phyloP scores from a whole-genome alignment of 495 filamentous ascomycete genomes.

The Penicillium canariense region DNA sequence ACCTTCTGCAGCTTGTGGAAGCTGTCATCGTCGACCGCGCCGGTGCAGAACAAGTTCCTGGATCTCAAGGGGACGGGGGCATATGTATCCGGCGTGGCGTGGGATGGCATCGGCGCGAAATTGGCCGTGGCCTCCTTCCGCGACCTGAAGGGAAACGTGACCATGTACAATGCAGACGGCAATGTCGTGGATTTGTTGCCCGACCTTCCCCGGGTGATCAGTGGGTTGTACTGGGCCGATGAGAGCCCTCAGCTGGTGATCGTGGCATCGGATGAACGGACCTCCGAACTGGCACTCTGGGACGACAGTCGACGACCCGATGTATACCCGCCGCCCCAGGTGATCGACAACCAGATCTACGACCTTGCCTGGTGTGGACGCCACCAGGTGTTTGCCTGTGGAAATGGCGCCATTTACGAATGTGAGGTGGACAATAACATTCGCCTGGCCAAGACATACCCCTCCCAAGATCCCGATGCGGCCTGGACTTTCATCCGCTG shows the following conservation, averaged over 20 bases:
- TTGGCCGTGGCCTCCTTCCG: conserved; percentile 69
- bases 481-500: conserved; percentile 43
- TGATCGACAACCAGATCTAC: conserved; percentile 38
- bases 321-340: conserved; percentile 40
- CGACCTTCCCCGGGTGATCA: conserved; percentile 46
- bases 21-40: conserved; percentile 44
- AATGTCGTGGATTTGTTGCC: conserved; percentile 49
- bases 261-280: conserved; percentile 40
- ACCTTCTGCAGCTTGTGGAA: conserved; percentile 80
- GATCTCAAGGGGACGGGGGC: conserved; percentile 35
- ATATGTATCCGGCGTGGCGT: conserved; percentile 60
- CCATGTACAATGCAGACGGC: conserved; percentile 65
- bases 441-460: conserved; percentile 35
- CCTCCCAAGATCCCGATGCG: conserved; percentile 26
- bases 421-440: conserved; percentile 44
- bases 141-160: conserved; percentile 61
- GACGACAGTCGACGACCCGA: conserved; percentile 42
- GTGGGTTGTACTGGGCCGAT: conserved; percentile 41
- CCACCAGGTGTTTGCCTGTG: conserved; percentile 39
- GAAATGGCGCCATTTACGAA: conserved; percentile 41
- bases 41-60: conserved; percentile 39
- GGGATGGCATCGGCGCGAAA: conserved; percentile 63
- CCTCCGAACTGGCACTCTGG: conserved; percentile 48
- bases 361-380: conserved; percentile 40
- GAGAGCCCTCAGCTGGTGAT: conserved; percentile 40